phyloP scores from a whole-genome alignment of 2,329 filamentous ascomycete genomes.

The Aspergillus fischeri region DNA sequence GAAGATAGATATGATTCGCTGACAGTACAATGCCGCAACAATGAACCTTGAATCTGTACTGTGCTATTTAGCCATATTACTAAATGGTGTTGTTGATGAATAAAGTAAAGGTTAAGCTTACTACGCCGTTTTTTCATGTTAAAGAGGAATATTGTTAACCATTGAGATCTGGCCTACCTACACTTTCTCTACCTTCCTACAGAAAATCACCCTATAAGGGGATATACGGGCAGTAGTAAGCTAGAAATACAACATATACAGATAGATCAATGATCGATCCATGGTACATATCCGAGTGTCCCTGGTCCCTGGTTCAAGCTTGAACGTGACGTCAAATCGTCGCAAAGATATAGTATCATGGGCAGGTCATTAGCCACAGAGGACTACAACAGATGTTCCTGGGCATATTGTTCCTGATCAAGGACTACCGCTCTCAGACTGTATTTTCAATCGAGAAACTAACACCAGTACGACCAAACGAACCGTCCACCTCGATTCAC shows the following conservation, averaged over 20 bases:
- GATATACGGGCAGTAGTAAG: not conserved
- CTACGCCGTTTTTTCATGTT: not conserved
- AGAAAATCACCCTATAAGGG: not conserved
- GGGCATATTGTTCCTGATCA: not conserved
- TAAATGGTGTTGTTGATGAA: not conserved
- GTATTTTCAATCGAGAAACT: not conserved
- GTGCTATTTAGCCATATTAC: not conserved
- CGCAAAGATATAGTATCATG: not conserved
- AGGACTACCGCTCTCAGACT: not conserved
- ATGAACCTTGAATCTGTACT: not conserved
- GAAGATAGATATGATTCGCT: not conserved
- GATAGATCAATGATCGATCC: not conserved
- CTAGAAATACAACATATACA: not conserved
- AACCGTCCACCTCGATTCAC: not conserved
- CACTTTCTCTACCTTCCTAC: not conserved
- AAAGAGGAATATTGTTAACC: not conserved
- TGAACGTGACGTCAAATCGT: not conserved
- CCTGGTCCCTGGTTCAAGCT: not conserved
- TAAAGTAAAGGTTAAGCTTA: not conserved
- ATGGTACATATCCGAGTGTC: not conserved
- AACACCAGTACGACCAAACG: not conserved
- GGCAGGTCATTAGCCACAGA: constrained; percentile 4
- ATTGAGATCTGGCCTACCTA: no score
- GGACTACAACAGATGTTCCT: not conserved
- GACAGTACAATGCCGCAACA: not conserved